These are phyloP conservation scores for Heliosperma pusillum DNA, from an alignment of 148 eudicot genomes.

Conservation along the genomic window DNA sequence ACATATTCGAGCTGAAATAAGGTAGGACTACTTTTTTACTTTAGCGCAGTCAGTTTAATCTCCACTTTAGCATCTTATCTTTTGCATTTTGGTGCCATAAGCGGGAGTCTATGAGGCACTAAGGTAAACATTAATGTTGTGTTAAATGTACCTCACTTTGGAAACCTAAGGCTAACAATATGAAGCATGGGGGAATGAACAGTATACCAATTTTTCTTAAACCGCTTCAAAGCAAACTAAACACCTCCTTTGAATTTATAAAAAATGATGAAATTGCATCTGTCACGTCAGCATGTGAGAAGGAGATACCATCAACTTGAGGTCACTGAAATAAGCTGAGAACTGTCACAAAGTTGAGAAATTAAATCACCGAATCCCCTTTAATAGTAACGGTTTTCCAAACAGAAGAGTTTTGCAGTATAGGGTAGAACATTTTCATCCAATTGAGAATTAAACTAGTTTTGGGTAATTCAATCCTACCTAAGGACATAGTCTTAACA, in stretches of 20 bases:
- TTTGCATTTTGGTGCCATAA: neutral
- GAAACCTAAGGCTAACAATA: neutral
- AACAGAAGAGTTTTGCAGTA: too few relatives aligned
- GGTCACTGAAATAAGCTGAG: too few relatives aligned
- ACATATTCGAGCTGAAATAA: conserved; percentile 95
- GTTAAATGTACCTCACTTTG: neutral
- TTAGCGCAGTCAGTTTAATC: neutral
- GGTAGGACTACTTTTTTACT: conserved; percentile 32
- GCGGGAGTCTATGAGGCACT: neutral
- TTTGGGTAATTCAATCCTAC: too few relatives aligned
- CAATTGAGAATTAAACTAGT: too few relatives aligned
- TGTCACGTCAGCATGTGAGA: too few relatives aligned
- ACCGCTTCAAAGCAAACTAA: neutral
- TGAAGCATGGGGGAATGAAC: neutral
- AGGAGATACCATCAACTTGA: too few relatives aligned
- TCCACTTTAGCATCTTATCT: neutral
- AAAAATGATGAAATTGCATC: too few relatives aligned
- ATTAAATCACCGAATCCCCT: too few relatives aligned
- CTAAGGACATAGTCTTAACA: too few relatives aligned
- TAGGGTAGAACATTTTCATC: too few relatives aligned
- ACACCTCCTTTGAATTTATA: neutral
- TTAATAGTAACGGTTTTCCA: too few relatives aligned
- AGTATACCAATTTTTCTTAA: neutral
- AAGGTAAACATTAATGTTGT: neutral
- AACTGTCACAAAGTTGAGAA: too few relatives aligned